phyloP scores from a whole-genome alignment of 2,329 filamentous ascomycete genomes.

The Aureobasidium lini region DNA sequence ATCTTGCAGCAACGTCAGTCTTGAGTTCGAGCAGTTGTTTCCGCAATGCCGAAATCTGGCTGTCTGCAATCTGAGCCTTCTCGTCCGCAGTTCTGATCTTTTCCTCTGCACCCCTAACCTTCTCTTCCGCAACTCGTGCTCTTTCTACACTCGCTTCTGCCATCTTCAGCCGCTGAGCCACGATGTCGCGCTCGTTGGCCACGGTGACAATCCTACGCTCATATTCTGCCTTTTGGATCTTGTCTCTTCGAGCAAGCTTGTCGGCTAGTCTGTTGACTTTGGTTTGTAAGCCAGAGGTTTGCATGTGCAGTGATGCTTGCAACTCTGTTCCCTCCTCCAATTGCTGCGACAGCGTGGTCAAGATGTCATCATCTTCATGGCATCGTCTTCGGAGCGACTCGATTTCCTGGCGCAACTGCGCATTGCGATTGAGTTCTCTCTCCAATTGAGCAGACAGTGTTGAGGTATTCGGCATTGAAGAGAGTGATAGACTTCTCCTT shows the following conservation, averaged over 20 bases:
- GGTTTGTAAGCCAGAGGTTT: neutral
- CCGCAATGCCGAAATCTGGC: constrained; percentile 50
- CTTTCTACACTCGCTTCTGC: neutral
- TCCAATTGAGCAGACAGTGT: neutral
- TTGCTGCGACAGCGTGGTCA: neutral
- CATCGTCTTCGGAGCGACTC: neutral
- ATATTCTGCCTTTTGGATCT: constrained; percentile 1
- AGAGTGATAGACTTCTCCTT: neutral
- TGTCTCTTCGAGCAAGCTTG: neutral
- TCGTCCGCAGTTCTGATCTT: neutral
- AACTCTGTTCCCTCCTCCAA: neutral
- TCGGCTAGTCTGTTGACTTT: constrained; percentile 1
- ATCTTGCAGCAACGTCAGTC: constrained; percentile 57
- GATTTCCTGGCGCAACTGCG: neutral
- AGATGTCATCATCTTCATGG: neutral
- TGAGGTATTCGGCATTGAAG: neutral
- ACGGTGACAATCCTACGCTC: neutral
- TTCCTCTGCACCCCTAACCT: neutral
- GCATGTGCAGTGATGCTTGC: neutral
- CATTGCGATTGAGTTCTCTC: neutral
- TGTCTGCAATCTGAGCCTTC: neutral
- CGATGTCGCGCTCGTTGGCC: neutral
- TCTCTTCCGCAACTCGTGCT: neutral
- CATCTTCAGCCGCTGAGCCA: neutral
- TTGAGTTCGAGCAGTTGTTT: constrained; percentile 59